Percentiles rank a stretch among this genome's conserved stretches.
Evolutionary conservation across 2,329 filamentous ascomycete genomes (phyloP).

Genomic region (Hypocrella siamensis): DNA sequence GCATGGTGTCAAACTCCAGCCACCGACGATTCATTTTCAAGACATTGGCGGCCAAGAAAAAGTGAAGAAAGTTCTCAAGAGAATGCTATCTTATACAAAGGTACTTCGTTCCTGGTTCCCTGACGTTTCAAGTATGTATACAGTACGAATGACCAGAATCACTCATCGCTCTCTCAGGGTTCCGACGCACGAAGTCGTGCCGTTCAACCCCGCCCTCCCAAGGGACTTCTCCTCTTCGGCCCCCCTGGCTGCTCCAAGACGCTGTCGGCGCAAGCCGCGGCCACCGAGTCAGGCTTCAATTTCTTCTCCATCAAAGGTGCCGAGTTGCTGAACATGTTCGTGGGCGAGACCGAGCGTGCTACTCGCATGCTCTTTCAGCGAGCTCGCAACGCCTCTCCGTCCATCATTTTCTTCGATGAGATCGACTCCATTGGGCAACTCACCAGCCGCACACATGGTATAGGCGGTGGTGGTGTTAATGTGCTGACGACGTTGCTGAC

Average conservation of each 20-base stretch:
- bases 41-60: conserved; percentile 76
- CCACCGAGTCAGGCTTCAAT: conserved; percentile 80
- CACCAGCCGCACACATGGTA: conserved; percentile 26
- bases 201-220: conserved; percentile 43
- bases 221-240: conserved; percentile 78
- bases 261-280: conserved; percentile 76
- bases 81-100: too few relatives aligned
- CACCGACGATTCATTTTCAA: conserved; percentile 69
- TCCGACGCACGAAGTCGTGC: conserved; percentile 16
- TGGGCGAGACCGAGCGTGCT: conserved; percentile 81
- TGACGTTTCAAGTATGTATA: too few relatives aligned
- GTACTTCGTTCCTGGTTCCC: too few relatives aligned
- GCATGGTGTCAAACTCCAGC: conserved; percentile 77
- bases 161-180: conserved; percentile 3
- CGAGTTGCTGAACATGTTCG: conserved; percentile 91
- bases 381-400: conserved; percentile 70
- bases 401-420: conserved; percentile 95
- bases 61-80: conserved; percentile 48
- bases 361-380: conserved; percentile 76
- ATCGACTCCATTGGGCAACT: conserved; percentile 69
- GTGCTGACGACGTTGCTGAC: conserved; percentile 80
- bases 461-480: conserved; percentile 49
- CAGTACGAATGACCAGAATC: too few relatives aligned
- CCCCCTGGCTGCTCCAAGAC: conserved; percentile 94
- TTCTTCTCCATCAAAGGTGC: conserved; percentile 91